Evolutionary conservation across 75 land plant species (phyloP).

Genomic region (Larix kaempferi): DNA sequence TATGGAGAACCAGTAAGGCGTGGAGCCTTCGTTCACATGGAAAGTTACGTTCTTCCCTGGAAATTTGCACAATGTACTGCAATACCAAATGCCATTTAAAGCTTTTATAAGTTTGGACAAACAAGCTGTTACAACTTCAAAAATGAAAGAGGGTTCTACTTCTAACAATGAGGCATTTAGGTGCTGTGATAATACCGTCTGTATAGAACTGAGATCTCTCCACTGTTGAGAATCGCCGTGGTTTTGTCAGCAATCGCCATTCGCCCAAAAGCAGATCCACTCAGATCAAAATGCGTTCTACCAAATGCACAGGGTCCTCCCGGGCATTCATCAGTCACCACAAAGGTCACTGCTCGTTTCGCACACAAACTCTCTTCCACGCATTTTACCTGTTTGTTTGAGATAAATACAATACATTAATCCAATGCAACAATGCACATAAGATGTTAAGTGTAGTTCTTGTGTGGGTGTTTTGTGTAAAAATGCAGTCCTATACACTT

Average conservation of each 20-base stretch:
- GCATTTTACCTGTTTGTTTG: conserved; percentile 60
- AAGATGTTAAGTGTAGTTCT: too few species aligned
- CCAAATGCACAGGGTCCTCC: conserved; percentile 76
- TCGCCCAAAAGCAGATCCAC: conserved; percentile 80
- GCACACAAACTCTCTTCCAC: conserved; percentile 51
- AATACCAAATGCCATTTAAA: neutral
- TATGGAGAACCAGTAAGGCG: conserved; percentile 76
- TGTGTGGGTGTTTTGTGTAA: too few species aligned
- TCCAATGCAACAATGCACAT: too few species aligned
- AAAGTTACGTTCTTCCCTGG: conserved; percentile 68
- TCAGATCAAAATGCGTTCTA: conserved; percentile 78
- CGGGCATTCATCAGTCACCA: conserved; percentile 90
- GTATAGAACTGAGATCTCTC: conserved; percentile 58
- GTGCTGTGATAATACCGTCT: conserved; percentile 39
- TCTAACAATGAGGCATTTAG: too few species aligned
- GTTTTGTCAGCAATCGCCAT: conserved; percentile 62
- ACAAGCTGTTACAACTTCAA: neutral
- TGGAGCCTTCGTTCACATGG: conserved; percentile 82
- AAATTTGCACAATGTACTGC: conserved; percentile 71
- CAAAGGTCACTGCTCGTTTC: conserved; percentile 54
- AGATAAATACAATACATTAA: neutral
- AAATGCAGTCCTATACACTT: neutral
- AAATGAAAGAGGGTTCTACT: too few species aligned
- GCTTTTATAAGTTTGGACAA: neutral
- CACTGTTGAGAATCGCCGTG: conserved; percentile 56